These are phyloP conservation scores for Erythrobasidium hasegawianum DNA, from an alignment of 1,284 basidiomycete genomes.

Conservation along the genomic window DNA sequence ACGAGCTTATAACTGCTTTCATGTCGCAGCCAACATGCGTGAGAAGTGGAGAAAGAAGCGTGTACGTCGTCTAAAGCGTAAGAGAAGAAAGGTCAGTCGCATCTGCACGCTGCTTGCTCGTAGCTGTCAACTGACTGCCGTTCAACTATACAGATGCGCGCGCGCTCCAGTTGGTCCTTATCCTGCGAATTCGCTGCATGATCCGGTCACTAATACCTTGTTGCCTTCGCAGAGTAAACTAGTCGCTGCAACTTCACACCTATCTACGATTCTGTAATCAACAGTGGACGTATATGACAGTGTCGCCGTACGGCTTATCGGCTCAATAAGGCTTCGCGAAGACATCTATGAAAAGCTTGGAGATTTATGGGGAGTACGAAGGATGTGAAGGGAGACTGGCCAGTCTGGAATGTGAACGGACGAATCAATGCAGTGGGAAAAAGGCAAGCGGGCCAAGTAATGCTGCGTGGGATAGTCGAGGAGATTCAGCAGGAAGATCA, in stretches of 20 bases:
- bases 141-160: constrained; percentile 21
- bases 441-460: too few species aligned
- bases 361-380: too few species aligned
- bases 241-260: not conserved
- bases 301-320: too few species aligned
- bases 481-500: too few species aligned
- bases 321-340: too few species aligned
- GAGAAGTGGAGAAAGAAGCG: constrained; percentile 49
- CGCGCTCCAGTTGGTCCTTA: constrained; percentile 31
- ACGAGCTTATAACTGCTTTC: not conserved
- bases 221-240: constrained; percentile 25
- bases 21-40: constrained; percentile 39
- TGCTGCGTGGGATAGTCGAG: too few species aligned
- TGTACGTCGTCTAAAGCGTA: constrained; percentile 46
- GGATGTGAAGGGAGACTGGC: too few species aligned
- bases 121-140: constrained; percentile 1
- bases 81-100: constrained; percentile 45
- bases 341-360: too few species aligned
- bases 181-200: not conserved
- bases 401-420: too few species aligned
- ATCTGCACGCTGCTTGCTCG: not conserved
- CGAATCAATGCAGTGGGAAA: too few species aligned
- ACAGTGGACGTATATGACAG: not conserved
- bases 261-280: not conserved
- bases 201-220: not conserved